Base-by-base conservation (phyloP, 108 stramenopile genomes). In the Conticribra guillardii region DNA sequence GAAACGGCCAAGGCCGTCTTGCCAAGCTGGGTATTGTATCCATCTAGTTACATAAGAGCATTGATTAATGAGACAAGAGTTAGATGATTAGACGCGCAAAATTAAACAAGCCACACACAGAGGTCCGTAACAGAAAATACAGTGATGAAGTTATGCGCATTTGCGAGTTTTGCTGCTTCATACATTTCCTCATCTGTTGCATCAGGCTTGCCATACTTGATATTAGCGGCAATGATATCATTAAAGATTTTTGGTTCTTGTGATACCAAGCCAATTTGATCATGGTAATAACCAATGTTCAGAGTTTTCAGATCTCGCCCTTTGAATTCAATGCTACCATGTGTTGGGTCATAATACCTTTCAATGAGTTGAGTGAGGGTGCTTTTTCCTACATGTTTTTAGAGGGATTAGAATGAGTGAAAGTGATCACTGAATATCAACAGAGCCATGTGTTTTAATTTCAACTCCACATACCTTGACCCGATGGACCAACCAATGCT, bases 231-330 rank as follows among this genome's bases (percentile, higher is more conserved):
- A 49, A 92, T 71, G 29, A 54, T 80, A 49, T 84, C 81, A 11
- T 71, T 52, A 44, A 89, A 92, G 21, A 92, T 87, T 4, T 28
- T 45, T 4, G 87, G 87, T 49, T 88, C 89, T 79, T 92, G 91
- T 7, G n/a, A 52, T 15, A 89, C 88, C 15, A 84, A 56, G 22
- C 86, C 81, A 8, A 92, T 66, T 26, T 79, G 54, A 28, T 29
- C 57, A 18, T 87, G 67, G 17, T 89, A 74, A 58, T 69, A 84
- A 23, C 29, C 37, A 19, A 82, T 54, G 55, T 85, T 79, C 44
- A 87, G 26, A 5, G 67, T 51, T 23, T 59, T 56, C 30, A 92
- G 60, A 54, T 86, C 67, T 34, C 53, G 31, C 16, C 87, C 91
- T 60, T 92, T 84, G 2, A 89, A 18, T 3, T 52, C 32, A 9